Percentiles rank a stretch among this genome's conserved stretches.
phyloP scores from a whole-genome alignment of 495 filamentous ascomycete species.

The Hypoxylon cercidicola region DNA sequence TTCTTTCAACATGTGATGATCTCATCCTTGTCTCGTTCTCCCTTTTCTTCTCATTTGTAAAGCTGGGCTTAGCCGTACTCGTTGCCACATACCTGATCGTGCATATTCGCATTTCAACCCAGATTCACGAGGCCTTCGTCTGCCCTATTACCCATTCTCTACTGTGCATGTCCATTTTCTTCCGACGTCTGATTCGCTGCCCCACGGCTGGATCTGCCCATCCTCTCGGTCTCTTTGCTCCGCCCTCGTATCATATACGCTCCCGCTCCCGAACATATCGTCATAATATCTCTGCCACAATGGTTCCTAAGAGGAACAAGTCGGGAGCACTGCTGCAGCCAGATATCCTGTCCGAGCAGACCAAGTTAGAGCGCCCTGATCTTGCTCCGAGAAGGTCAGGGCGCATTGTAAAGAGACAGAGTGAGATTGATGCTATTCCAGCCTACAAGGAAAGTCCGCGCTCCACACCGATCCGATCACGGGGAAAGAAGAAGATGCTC shows the following conservation, averaged over 20 bases:
- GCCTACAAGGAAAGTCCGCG: not conserved
- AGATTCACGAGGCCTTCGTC: constrained; percentile 3
- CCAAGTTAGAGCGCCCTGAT: not conserved
- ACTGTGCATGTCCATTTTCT: constrained; percentile 27
- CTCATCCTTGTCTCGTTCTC: constrained; percentile 22
- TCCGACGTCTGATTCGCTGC: constrained; percentile 32
- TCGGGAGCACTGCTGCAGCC: constrained; percentile 16
- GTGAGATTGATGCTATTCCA: not conserved
- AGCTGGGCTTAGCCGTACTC: not conserved
- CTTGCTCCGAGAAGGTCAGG: constrained; percentile 32
- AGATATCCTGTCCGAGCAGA: not conserved
- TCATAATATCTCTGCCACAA: not conserved
- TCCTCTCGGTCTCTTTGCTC: constrained; percentile 9
- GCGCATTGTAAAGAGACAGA: constrained; percentile 28
- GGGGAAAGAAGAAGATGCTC: constrained; percentile 11
- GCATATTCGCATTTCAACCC: constrained; percentile 3
- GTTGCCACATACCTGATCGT: not conserved
- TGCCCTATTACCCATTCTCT: not conserved
- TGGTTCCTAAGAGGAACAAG: constrained; percentile 38
- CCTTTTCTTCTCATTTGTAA: constrained; percentile 17
- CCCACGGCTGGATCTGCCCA: constrained; percentile 11
- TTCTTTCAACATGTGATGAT: constrained; percentile 28
- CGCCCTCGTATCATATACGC: constrained; percentile 20
- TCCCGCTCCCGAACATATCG: not conserved
- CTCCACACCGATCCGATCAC: constrained; percentile 13